Percentiles rank a stretch among this genome's conserved stretches.
These are phyloP conservation scores for Artomyces pyxidatus DNA, from an alignment of 768 basidiomycete species.

Conservation along the genomic window DNA sequence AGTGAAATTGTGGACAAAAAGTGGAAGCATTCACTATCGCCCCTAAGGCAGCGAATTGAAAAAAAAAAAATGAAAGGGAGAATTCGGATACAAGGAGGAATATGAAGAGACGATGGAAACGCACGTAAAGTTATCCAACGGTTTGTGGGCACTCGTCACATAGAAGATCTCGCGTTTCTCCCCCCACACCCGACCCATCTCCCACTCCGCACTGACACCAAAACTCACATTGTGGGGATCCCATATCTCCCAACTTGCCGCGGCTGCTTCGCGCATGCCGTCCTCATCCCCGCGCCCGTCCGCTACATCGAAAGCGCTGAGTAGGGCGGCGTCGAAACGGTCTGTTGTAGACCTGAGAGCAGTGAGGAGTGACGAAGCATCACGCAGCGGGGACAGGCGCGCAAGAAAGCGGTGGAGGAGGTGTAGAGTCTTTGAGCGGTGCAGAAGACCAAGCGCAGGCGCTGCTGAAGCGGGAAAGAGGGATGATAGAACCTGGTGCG, in stretches of 20 bases:
- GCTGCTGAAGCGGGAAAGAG: constrained; percentile 30
- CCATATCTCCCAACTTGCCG: constrained; percentile 83
- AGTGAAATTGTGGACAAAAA: not conserved
- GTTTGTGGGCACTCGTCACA: constrained; percentile 70
- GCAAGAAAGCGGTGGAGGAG: constrained; percentile 74
- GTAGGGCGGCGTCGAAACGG: constrained; percentile 76
- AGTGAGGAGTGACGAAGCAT: constrained; percentile 53
- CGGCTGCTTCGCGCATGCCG: constrained; percentile 75
- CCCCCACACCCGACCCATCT: constrained; percentile 91
- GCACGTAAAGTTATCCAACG: constrained; percentile 76
- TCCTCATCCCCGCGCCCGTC: constrained; percentile 66
- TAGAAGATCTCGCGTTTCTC: constrained; percentile 95
- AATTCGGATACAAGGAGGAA: too few relatives aligned
- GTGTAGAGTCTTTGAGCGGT: constrained; percentile 43
- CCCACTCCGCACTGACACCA: constrained; percentile 56
- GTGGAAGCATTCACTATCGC: too few relatives aligned
- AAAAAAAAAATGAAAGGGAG: too few relatives aligned
- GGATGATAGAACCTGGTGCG: constrained; percentile 59
- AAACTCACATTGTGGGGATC: constrained; percentile 24
- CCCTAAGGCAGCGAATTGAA: too few relatives aligned
- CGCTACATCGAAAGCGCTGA: constrained; percentile 86
- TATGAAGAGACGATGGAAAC: constrained; percentile 16
- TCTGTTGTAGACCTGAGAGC: constrained; percentile 76
- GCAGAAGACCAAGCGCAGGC: constrained; percentile 28
- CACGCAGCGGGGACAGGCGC: constrained; percentile 62